These are phyloP conservation scores for Solanum arcanum DNA, from an alignment of 257 asterid species.

Conservation along the genomic window DNA sequence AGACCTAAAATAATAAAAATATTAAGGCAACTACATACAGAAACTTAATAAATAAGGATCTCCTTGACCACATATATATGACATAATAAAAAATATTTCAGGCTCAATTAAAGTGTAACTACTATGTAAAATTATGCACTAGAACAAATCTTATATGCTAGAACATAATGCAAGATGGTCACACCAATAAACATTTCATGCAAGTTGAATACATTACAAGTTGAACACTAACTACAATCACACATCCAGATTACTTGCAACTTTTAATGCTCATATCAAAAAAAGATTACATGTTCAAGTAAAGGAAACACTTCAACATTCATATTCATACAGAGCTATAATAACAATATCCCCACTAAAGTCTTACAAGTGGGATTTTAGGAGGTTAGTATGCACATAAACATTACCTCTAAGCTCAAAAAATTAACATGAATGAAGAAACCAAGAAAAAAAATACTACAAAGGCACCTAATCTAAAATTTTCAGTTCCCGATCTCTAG, in stretches of 20 bases:
- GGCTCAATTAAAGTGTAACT: too few relatives aligned
- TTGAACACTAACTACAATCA: not conserved
- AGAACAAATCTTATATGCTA: not conserved
- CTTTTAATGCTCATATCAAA: not conserved
- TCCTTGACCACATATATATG: not conserved
- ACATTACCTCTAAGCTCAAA: too few relatives aligned
- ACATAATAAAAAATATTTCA: not conserved
- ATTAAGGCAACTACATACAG: not conserved
- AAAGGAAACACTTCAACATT: not conserved
- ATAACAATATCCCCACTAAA: not conserved
- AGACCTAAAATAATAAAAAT: not conserved
- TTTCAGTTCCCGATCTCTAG: not conserved
- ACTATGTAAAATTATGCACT: not conserved
- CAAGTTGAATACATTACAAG: not conserved
- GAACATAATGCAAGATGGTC: not conserved
- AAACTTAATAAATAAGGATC: not conserved
- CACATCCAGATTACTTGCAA: not conserved
- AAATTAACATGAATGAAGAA: too few relatives aligned
- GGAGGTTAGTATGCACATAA: not conserved
- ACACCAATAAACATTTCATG: not conserved
- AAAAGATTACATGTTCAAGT: not conserved
- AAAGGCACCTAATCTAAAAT: too few relatives aligned
- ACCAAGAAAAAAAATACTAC: too few relatives aligned
- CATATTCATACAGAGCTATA: not conserved
- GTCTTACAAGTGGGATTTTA: not conserved